Evolutionary conservation across 371 early-diverging fungal genomes (phyloP), one percentile per base, ranked within the genome.

Genomic region (Zychaea mexicana): DNA sequence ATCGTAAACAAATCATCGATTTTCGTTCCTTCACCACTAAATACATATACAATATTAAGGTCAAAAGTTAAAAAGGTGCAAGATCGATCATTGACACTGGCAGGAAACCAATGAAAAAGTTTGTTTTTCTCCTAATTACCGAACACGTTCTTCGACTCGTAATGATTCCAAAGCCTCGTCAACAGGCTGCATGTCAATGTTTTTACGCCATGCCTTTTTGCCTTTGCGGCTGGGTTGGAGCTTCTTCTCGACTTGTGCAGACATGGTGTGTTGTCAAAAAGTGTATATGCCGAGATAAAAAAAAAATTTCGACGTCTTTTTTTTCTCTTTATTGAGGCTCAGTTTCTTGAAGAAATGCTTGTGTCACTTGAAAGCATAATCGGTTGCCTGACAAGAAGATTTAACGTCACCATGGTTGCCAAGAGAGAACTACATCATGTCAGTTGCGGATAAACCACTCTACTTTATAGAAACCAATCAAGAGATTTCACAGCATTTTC

Each of bases 131-230:
- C 27, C 10, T 17, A 10, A 53, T 72, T 83, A 92, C 90, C 90
- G 83, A 32, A 78, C 74, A 61, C 90, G 81, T 71, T 91, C 94
- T 69, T 94, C 92, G 26, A 78, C 84, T 61, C 94, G 84, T 52
- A 86, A 64, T 58, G 91, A 89, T 33, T 93, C 93, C 52, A 97
- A 83, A 24, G 77, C 83, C 39, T 81, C 75, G 69, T 96, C 96
- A 19, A 96, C 85, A 38, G 88, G 88, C 0, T 72, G 71, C 33
- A 96, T 81, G 69, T 98, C 96, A 56, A 96, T 88, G 65, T 96
- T 96, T 76, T 93, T 95, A 67, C 92, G 86, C 98, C 97, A 96
- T 64, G 87, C 90, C 70, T 94, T 90, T 83, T 93, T 96, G 68
- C 93, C 93, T 77, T 96, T 96, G 71, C 97, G 87, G 67, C 88